Base-by-base conservation (phyloP, 2,329 filamentous ascomycete genomes). In the Venturia carpophila region DNA sequence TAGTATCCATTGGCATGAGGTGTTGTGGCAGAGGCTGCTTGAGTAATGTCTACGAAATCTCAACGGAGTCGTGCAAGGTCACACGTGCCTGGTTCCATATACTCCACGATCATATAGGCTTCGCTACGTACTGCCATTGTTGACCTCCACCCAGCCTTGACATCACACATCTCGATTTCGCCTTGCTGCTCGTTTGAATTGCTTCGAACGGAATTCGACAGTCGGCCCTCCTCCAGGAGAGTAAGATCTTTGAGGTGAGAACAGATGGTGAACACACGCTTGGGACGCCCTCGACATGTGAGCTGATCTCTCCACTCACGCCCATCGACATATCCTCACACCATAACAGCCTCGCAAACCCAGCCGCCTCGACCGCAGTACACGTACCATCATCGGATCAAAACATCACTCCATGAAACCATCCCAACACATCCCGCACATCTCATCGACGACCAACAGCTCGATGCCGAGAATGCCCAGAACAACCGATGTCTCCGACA, bases 401-500 rank as follows among this genome's bases (percentile, higher is more conserved):
- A 15, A 1, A 5, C 24, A 52, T 17, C 47, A 52, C 21, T 13
- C 24, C 47, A 27, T 15, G 5, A 13, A 21, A 52, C 6, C 10
- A 15, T 21, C 24, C 15, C 15, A 2, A 49, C 5, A 11, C 7
- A 52, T 6, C 5, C 21, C 21, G 27, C 5, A 27, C 21, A 13
- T 52, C 47, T 27, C 21, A 15, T 41, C 39, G 9, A 27, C 21
- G n/a, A 52, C 21, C 21, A 52, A 15, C 45, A 47, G 10, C 47
- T 15, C 47, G 21, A 7, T 10, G 13, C 9, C 45, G 21, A 52
- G n/a, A 27, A 58, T 37, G 52, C 27, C 30, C 6, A 37, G 52
- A 58, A 58, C 30, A 10, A 58, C 52, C 6, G 52, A 58, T n/a
- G 30, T 58, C 17, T 37, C 52, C 52, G 52, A 58, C 52, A 34